Evolutionary conservation across 495 filamentous ascomycete genomes (phyloP), one percentile per base, ranked within the genome.

Genomic region (Hypomontagnella monticulosa): DNA sequence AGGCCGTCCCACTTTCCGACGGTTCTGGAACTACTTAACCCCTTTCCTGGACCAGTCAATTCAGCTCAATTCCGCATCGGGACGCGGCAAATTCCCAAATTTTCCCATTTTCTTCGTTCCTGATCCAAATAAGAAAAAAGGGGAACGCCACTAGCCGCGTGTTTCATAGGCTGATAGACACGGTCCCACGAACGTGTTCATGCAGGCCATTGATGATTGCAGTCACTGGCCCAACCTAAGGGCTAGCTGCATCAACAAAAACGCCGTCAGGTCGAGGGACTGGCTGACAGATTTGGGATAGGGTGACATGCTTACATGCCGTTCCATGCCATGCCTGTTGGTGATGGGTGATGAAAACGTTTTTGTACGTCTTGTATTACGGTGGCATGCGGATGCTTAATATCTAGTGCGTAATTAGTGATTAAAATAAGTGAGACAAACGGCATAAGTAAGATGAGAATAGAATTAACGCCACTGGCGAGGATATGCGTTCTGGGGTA

Each of bases 201-300:
- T 69, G 66, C 66, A 64, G 56, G 66, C 63, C 56, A 56, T 12
- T 27, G 23, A 27, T 27, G 23, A 27, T 27, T 64, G 47, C 48
- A 52, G 41, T 59, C 33, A 42, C 27, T 48, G 58, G 49, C 58
- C 19, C 42, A 34, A 50, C 19, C 41, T 54, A 58, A 58, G n/a
- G 58, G 64, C 57, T 67, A 67, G 64, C 64, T 55, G 64, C 64
- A 55, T 62, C 40, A 67, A 58, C 46, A 62, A 59, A 42, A 36
- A 20, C 16, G 30, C 38, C 33, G 36, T 27, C 18, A 61, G 20
- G 32, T 48, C 42, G 56, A 55, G 43, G 30, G 18, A 60, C 14
- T 8, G 12, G 56, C 36, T 20, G 61, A 30, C 19, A 41, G 53
- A 47, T 11, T 14, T 50, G 61, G 18, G 18, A 40, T 5, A 11